Evolutionary conservation across 495 filamentous ascomycete species (phyloP).

Genomic region (Aspergillus cristatus): DNA sequence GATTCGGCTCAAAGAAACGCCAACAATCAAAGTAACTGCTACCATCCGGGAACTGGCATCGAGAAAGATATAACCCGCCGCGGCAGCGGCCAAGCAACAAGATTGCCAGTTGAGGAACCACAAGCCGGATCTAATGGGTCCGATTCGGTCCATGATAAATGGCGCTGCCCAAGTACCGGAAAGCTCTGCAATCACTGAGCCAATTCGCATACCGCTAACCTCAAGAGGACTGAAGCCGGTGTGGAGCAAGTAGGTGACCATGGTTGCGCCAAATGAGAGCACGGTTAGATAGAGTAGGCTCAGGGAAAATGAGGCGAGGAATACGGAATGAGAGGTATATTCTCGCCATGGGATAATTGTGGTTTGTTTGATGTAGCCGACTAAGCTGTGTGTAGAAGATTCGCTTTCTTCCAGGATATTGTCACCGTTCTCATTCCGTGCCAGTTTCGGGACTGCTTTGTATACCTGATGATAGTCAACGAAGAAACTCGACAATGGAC

Average conservation of each 20-base stretch:
- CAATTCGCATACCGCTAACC: slow-evolving; percentile 44
- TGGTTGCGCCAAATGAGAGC: slow-evolving; percentile 47
- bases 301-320: slow-evolving; percentile 45
- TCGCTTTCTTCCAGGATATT: neutral
- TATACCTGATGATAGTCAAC: slow-evolving; percentile 23
- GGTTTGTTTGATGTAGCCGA: slow-evolving; percentile 1
- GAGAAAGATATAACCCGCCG: slow-evolving; percentile 31
- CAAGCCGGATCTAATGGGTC: slow-evolving; percentile 47
- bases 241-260: slow-evolving; percentile 51
- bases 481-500: neutral
- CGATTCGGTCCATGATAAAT: slow-evolving; percentile 45
- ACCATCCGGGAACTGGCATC: slow-evolving; percentile 20
- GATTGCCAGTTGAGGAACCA: slow-evolving; percentile 61
- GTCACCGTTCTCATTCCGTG: slow-evolving; percentile 2
- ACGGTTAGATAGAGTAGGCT: slow-evolving; percentile 52
- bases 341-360: slow-evolving; percentile 21
- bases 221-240: slow-evolving; percentile 43
- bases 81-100: slow-evolving; percentile 34
- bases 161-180: slow-evolving; percentile 40
- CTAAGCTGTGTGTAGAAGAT: neutral
- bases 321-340: slow-evolving; percentile 35
- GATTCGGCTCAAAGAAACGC: slow-evolving; percentile 48
- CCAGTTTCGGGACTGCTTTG: slow-evolving; percentile 27
- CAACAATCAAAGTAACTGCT: slow-evolving; percentile 37
- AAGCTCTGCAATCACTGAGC: slow-evolving; percentile 43